Conservation (phyloP, 2,329 filamentous ascomycete genomes). For the Ophiognomonia clavigignenti-juglandacearum region DNA sequence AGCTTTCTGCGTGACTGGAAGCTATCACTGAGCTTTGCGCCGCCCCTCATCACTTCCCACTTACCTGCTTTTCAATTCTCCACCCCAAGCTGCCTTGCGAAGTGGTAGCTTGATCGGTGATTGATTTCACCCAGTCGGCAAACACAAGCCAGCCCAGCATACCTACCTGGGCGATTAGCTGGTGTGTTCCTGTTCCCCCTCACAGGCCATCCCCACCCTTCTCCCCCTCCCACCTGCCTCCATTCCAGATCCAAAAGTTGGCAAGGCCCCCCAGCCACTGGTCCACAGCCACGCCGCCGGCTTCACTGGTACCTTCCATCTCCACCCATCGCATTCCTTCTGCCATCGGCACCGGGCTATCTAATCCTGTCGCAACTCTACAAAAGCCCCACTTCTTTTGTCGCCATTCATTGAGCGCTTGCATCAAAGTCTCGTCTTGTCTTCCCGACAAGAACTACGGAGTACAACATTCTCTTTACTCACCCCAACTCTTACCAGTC, state of each 20-base stretch:
- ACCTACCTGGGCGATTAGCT: no score
- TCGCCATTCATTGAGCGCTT: slow-evolving; percentile 2
- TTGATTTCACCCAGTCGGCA: slow-evolving; percentile 1
- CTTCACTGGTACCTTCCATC: not conserved
- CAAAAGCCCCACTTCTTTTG: not conserved
- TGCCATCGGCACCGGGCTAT: not conserved
- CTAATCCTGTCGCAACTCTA: not conserved
- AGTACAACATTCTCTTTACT: no score
- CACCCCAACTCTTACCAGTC: no score
- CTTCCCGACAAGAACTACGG: no score
- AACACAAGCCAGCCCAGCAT: slow-evolving; percentile 1
- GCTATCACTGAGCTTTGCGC: slow-evolving; percentile 8
- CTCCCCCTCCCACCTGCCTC: slow-evolving; percentile 2
- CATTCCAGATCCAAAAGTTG: slow-evolving; percentile 2
- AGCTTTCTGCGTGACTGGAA: no score
- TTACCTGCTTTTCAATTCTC: slow-evolving; percentile 3
- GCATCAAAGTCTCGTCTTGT: not conserved
- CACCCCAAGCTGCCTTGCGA: no score
- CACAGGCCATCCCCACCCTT: not conserved
- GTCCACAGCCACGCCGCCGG: not conserved
- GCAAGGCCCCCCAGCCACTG: slow-evolving; percentile 1
- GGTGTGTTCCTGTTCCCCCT: no score
- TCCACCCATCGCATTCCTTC: not conserved
- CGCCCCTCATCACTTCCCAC: not conserved
- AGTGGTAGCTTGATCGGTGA: slow-evolving; percentile 5